Conservation (phyloP, 495 filamentous ascomycete species). For the Aspergillus conjunctus region DNA sequence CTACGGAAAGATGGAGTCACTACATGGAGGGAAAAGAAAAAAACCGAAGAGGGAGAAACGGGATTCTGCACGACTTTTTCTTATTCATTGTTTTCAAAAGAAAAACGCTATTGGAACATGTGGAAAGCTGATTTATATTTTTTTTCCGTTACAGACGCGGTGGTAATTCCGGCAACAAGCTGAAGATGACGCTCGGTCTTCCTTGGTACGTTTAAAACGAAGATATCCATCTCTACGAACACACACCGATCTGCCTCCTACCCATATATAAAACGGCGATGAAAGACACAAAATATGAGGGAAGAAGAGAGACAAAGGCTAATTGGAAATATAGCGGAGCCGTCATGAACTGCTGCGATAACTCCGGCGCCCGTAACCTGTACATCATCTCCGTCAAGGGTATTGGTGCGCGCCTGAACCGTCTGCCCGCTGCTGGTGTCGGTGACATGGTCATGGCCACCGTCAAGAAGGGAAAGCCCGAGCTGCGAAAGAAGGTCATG, state of each 20-base stretch:
- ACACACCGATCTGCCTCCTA: background rate
- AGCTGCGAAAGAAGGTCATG: constrained; percentile 99
- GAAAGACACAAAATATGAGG: constrained; percentile 1
- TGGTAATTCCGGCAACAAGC: constrained; percentile 98
- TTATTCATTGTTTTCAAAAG: background rate
- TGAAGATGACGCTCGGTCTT: constrained; percentile 99
- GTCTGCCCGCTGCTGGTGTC: constrained; percentile 95
- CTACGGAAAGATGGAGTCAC: background rate
- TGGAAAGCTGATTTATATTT: background rate
- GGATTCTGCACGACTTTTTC: background rate
- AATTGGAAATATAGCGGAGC: constrained; percentile 68
- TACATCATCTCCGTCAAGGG: constrained; percentile 99
- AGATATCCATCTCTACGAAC: constrained; percentile 4
- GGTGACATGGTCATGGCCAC: constrained; percentile 99
- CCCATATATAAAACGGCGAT: background rate
- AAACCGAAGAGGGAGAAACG: background rate
- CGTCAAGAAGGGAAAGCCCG: constrained; percentile 99
- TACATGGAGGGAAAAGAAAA: background rate
- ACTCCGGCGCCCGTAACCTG: constrained; percentile 97
- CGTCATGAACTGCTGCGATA: constrained; percentile 97
- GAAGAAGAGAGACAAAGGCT: constrained; percentile 25
- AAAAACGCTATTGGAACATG: background rate
- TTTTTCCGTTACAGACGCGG: constrained; percentile 57
- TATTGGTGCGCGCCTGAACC: constrained; percentile 97
- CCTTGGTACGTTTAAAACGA: constrained; percentile 77